phyloP scores from a whole-genome alignment of 2,329 filamentous ascomycete species.

The Didymella segeticola region DNA sequence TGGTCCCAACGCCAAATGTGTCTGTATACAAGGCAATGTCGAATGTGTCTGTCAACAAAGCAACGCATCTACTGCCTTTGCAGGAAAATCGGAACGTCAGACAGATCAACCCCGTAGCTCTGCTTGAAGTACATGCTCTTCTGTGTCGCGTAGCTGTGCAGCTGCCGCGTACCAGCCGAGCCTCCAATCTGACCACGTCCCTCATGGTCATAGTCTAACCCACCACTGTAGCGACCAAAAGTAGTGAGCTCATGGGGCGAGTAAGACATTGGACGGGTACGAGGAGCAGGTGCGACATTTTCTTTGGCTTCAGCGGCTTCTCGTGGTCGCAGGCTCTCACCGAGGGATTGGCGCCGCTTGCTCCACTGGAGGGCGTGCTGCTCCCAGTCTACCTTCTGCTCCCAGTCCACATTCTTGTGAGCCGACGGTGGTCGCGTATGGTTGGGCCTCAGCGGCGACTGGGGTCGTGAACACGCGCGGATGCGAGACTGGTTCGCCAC shows the following conservation, averaged over 20 bases:
- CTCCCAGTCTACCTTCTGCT: conserved; percentile 33
- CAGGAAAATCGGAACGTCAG: conserved; percentile 43
- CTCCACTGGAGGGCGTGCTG: conserved; percentile 36
- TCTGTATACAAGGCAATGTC: not conserved
- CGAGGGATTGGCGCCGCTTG: conserved; percentile 42
- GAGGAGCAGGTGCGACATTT: conserved; percentile 8
- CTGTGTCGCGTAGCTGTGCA: conserved; percentile 38
- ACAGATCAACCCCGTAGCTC: conserved; percentile 42
- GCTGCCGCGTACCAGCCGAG: conserved; percentile 45
- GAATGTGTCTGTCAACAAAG: not conserved
- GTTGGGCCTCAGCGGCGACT: conserved; percentile 10
- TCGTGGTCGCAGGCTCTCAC: conserved; percentile 29
- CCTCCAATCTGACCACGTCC: conserved; percentile 42
- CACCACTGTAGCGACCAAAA: conserved; percentile 47
- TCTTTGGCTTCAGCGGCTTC: conserved; percentile 7
- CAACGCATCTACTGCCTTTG: conserved; percentile 15
- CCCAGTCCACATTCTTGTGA: conserved; percentile 21
- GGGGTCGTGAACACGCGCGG: conserved; percentile 6
- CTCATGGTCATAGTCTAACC: conserved; percentile 46
- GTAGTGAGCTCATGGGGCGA: conserved; percentile 8
- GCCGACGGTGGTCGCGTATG: conserved; percentile 16
- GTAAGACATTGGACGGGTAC: conserved; percentile 9
- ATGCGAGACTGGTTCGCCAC: conserved; percentile 12
- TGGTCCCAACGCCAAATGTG: not conserved
- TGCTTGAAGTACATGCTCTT: conserved; percentile 41